Evolutionary conservation across 2,329 filamentous ascomycete genomes (phyloP), one percentile per base, ranked within the genome.

Genomic region (Anthostomella pinea): DNA sequence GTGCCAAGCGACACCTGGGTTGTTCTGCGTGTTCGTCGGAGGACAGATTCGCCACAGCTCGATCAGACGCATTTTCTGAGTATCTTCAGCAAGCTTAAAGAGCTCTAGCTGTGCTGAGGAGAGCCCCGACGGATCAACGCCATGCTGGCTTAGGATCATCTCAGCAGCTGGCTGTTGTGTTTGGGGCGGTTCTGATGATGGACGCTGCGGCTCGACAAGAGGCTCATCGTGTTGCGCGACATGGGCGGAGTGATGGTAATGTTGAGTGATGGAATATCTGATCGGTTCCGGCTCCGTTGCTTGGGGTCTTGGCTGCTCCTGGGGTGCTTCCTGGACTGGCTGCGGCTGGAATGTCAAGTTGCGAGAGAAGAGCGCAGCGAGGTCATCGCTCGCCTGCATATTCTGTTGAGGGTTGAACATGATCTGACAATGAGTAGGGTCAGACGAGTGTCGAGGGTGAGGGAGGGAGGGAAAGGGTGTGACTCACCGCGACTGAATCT

Each of bases 21-120:
- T 76, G 35, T 75, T 72, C 31, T 67, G 69, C 40, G 62, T 67
- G 44, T 75, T 77, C 26, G 70, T 75, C 0, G 85, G 85, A 15
- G 86, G 86, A 39, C 80, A 87, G 49, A 90, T 87, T 41, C 79
- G 81, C 89, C 89, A 95, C 11, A 95, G 78, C 59, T 95, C 84
- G 24, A 95, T 71, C 11, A 95, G 72, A 15, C 87, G 79, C 39
- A 81, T 66, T 54, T 83, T 79, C 61, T 95, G 87, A 27, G 82
- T 72, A 16, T 76, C 68, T 39, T 85, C 81, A 34, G 87, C 87
- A 44, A 82, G 79, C 48, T 78, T 78, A 70, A 95, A 94, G 25
- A 95, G 77, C 41, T 85, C 75, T 33, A 90, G 64, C 60, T 95
- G 89, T 4, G 83, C 82, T 5, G 80, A 73, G 9, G 85, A 85